Conservation (phyloP, 257 asterid species). For the Verbena officinalis region DNA sequence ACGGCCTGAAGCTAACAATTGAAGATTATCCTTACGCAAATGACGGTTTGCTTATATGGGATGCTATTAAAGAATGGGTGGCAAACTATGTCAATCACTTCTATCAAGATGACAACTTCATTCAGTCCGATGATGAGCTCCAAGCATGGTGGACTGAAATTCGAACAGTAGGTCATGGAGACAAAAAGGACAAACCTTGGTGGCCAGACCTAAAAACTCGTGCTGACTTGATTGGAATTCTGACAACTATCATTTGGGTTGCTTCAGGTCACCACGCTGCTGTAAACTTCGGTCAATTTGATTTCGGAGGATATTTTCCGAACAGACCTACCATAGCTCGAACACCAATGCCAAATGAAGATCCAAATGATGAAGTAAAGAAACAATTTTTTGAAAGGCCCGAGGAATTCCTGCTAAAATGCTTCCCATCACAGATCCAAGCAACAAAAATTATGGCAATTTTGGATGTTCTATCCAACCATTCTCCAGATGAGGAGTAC, state of each 20-base stretch:
- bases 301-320: conserved; percentile 67
- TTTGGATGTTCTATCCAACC: conserved; percentile 66
- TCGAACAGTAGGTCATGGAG: conserved; percentile 63
- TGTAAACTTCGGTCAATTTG: conserved; percentile 78
- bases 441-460: conserved; percentile 55
- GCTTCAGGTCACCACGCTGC: conserved; percentile 85
- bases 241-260: conserved; percentile 74
- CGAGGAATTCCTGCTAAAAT: conserved; percentile 48
- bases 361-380: conserved; percentile 46
- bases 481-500: conserved; percentile 89
- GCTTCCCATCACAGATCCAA: conserved; percentile 72
- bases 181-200: conserved; percentile 75
- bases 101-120: conserved; percentile 41
- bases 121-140: conserved; percentile 61
- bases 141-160: conserved; percentile 86
- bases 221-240: conserved; percentile 46
- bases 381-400: conserved; percentile 56
- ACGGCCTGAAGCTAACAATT: conserved; percentile 67
- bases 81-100: conserved; percentile 57
- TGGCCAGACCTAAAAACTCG: conserved; percentile 69
- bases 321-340: conserved; percentile 74
- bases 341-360: conserved; percentile 60
- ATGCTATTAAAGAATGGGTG: conserved; percentile 67
- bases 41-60: conserved; percentile 81
- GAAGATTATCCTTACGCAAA: conserved; percentile 82